A percentile compares a stretch with the other conserved stretches of the same genome.
These are phyloP conservation scores for Rhizopogon vinicolor DNA, from an alignment of 768 basidiomycete genomes.

Conservation along the genomic window DNA sequence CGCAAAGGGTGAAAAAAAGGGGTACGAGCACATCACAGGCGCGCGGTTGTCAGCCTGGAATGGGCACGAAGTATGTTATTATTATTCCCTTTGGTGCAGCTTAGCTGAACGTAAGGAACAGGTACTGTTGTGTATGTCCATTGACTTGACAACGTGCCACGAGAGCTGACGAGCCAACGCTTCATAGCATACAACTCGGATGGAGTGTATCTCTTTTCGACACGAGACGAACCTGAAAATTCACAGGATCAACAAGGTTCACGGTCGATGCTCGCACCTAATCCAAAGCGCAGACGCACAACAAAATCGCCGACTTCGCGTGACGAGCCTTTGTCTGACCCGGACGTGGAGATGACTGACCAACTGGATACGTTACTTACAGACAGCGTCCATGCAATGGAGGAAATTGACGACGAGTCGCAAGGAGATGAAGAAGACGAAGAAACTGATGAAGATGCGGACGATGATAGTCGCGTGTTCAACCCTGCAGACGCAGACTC, in stretches of 20 bases:
- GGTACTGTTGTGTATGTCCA: constrained; percentile 59
- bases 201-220: constrained; percentile 70
- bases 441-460: constrained; percentile 27
- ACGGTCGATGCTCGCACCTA: constrained; percentile 23
- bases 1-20: constrained; percentile 28
- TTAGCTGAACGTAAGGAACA: constrained; percentile 18
- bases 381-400: constrained; percentile 18
- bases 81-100: neutral
- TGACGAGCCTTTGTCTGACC: neutral
- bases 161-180: neutral
- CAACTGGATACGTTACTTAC: neutral
- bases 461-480: constrained; percentile 25
- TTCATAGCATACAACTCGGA: constrained; percentile 67
- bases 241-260: constrained; percentile 14
- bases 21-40: constrained; percentile 68
- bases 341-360: neutral
- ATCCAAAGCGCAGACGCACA: constrained; percentile 21
- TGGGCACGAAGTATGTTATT: constrained; percentile 62
- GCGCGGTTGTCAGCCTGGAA: constrained; percentile 65
- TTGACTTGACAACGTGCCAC: neutral
- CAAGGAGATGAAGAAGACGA: constrained; percentile 26
- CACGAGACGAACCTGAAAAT: constrained; percentile 50
- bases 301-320: constrained; percentile 3
- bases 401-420: constrained; percentile 23
- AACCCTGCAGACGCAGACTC: constrained; percentile 19